A percentile compares a stretch with the other conserved stretches of the same genome.
These are phyloP conservation scores for Podospora anserina DNA, from an alignment of 495 filamentous ascomycete species.

Conservation along the genomic window DNA sequence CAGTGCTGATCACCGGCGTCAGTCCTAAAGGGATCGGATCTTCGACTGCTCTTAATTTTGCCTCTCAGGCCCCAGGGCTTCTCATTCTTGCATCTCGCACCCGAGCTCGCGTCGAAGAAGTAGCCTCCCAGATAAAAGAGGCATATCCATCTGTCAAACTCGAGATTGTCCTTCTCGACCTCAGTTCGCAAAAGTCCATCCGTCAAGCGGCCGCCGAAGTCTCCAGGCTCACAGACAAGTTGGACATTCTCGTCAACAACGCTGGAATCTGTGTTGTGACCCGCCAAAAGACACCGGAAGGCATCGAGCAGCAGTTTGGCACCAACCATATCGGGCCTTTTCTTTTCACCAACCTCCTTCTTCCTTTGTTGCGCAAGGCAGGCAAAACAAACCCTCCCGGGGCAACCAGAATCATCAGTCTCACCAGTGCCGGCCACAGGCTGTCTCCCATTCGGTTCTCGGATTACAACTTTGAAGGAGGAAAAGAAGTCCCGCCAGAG, in stretches of 20 bases:
- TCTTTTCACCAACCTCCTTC: slow-evolving; percentile 55
- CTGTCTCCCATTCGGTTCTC: slow-evolving; percentile 53
- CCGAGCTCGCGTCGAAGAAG: slow-evolving; percentile 46
- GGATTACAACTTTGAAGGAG: slow-evolving; percentile 54
- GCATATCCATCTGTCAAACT: slow-evolving; percentile 37
- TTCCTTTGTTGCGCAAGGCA: slow-evolving; percentile 44
- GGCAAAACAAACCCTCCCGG: slow-evolving; percentile 32
- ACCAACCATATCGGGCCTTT: slow-evolving; percentile 61
- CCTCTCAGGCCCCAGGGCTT: slow-evolving; percentile 48
- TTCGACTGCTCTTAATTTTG: slow-evolving; percentile 51
- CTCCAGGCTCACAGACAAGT: slow-evolving; percentile 33
- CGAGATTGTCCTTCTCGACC: slow-evolving; percentile 43
- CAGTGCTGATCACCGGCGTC: slow-evolving; percentile 50
- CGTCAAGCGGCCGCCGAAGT: slow-evolving; percentile 45
- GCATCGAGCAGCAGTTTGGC: slow-evolving; percentile 57
- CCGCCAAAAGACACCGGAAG: slow-evolving; percentile 36
- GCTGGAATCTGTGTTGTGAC: slow-evolving; percentile 43
- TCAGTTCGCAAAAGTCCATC: slow-evolving; percentile 46
- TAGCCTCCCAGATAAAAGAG: slow-evolving; percentile 38
- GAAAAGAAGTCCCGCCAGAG: slow-evolving; percentile 37
- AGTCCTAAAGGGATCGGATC: slow-evolving; percentile 53
- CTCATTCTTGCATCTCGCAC: slow-evolving; percentile 57
- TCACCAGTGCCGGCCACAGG: slow-evolving; percentile 51
- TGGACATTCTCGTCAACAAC: slow-evolving; percentile 59
- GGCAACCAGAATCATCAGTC: slow-evolving; percentile 42